Evolutionary conservation across 306 rosid genomes (phyloP).

Genomic region (Ormosia emarginata): DNA sequence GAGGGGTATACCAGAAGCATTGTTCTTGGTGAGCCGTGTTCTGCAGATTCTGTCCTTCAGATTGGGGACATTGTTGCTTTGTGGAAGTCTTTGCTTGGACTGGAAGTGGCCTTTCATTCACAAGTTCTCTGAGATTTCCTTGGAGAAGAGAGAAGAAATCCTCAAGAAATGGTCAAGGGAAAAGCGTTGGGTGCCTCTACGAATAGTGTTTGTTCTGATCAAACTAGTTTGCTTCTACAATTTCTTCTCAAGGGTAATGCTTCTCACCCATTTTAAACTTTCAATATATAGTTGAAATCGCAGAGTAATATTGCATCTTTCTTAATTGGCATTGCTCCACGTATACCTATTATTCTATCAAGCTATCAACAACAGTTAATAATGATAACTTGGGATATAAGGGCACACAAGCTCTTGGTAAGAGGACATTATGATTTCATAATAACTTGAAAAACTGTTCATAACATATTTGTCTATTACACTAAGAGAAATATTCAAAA

Average conservation of each 20-base stretch:
- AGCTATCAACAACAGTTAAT: not conserved
- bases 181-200: conserved; percentile 39
- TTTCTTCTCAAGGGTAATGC: conserved; percentile 74
- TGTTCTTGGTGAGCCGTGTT: conserved; percentile 39
- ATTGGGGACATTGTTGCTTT: conserved; percentile 67
- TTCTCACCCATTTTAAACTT: not conserved
- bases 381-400: not conserved
- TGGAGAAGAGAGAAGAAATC: conserved; percentile 69
- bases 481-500: not conserved
- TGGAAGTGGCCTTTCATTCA: conserved; percentile 74
- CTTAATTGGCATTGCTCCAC: not conserved
- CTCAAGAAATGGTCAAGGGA: conserved; percentile 65
- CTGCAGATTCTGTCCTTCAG: conserved; percentile 57
- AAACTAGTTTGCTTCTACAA: conserved; percentile 66
- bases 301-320: not conserved
- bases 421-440: not conserved
- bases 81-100: conserved; percentile 59
- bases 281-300: not conserved
- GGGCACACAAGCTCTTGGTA: not conserved
- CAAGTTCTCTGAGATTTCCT: conserved; percentile 64
- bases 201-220: conserved; percentile 49
- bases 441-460: not conserved
- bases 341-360: not conserved
- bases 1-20: conserved; percentile 43
- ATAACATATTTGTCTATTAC: not conserved